These are phyloP conservation scores for Cyclospora cayetanensis DNA, from an alignment of 169 alveolate genomes.

Conservation along the genomic window DNA sequence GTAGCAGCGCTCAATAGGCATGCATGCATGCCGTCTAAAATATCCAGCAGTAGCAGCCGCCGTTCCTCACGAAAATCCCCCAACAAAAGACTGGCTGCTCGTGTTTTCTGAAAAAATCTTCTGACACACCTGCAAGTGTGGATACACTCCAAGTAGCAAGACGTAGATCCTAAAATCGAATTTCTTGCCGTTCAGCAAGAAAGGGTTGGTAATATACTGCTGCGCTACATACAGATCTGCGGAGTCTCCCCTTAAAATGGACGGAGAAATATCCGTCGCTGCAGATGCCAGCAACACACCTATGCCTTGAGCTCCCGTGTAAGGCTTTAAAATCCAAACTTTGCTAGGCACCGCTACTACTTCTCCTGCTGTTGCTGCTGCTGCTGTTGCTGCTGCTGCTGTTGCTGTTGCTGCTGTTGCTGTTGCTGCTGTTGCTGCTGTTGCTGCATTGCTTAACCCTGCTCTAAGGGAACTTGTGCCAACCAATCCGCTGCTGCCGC, in stretches of 20 bases:
- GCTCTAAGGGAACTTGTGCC: too few species aligned
- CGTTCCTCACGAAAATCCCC: too few species aligned
- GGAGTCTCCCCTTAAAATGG: conserved; percentile 75
- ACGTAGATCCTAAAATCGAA: conserved; percentile 93
- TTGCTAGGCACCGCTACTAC: too few species aligned
- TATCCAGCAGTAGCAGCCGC: too few species aligned
- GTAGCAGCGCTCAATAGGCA: too few species aligned
- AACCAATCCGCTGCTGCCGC: too few species aligned
- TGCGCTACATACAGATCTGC: conserved; percentile 82
- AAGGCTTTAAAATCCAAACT: conserved; percentile 90
- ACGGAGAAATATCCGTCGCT: conserved; percentile 81
- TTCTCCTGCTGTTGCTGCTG: conserved; percentile 54
- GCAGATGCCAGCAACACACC: conserved; percentile 88
- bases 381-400: neutral
- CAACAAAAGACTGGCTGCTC: too few species aligned
- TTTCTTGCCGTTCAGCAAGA: conserved; percentile 86
- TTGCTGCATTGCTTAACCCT: neutral
- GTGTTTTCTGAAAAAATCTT: too few species aligned
- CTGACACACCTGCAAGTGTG: conserved; percentile 75
- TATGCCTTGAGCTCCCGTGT: conserved; percentile 91
- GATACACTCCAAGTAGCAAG: conserved; percentile 87
- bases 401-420: neutral
- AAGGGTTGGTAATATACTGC: conserved; percentile 87
- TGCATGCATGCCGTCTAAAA: too few species aligned
- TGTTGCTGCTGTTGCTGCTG: neutral